Evolutionary conservation across 352 stramenopile species (phyloP).

Genomic region (Pythium aphanidermatum): DNA sequence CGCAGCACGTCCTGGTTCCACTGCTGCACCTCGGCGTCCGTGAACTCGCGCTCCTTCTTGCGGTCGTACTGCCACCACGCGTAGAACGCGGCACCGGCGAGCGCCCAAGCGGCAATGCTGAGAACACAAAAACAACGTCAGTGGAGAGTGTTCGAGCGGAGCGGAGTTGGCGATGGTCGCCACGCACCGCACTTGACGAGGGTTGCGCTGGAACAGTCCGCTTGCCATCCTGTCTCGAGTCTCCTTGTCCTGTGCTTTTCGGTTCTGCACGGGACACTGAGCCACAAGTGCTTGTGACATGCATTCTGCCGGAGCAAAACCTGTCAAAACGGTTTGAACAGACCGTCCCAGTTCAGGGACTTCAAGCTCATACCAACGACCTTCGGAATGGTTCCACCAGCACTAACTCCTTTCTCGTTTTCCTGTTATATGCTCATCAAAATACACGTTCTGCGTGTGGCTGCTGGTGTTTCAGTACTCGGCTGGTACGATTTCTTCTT

Average conservation of each 20-base stretch:
- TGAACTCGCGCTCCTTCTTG: slow-evolving; percentile 55
- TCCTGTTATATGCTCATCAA: too few relatives aligned
- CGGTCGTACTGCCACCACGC: slow-evolving; percentile 55
- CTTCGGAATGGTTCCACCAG: too few relatives aligned
- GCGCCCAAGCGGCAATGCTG: slow-evolving; percentile 50
- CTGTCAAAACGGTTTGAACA: too few relatives aligned
- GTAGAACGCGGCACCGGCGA: slow-evolving; percentile 29
- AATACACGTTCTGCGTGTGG: too few relatives aligned
- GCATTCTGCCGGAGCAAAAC: too few relatives aligned
- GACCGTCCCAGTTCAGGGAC: too few relatives aligned
- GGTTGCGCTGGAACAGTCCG: slow-evolving; percentile 21
- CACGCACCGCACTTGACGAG: slow-evolving; percentile 21
- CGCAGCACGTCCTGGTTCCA: slow-evolving; percentile 59
- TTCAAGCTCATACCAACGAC: too few relatives aligned
- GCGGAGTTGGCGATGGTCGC: neutral
- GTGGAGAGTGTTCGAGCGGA: too few relatives aligned
- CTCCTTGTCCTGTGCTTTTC: slow-evolving; percentile 2
- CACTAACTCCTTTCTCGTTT: too few relatives aligned
- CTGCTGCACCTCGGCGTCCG: slow-evolving; percentile 26
- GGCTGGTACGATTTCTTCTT: slow-evolving; percentile 57
- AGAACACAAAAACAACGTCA: slow-evolving; percentile 1
- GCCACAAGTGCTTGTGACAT: too few relatives aligned
- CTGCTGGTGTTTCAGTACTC: slow-evolving; percentile 8
- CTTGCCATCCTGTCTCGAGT: slow-evolving; percentile 11
- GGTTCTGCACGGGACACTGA: neutral